These are phyloP conservation scores for Lasiodiplodia citricola DNA, from an alignment of 2,329 filamentous ascomycete species.

Conservation along the genomic window DNA sequence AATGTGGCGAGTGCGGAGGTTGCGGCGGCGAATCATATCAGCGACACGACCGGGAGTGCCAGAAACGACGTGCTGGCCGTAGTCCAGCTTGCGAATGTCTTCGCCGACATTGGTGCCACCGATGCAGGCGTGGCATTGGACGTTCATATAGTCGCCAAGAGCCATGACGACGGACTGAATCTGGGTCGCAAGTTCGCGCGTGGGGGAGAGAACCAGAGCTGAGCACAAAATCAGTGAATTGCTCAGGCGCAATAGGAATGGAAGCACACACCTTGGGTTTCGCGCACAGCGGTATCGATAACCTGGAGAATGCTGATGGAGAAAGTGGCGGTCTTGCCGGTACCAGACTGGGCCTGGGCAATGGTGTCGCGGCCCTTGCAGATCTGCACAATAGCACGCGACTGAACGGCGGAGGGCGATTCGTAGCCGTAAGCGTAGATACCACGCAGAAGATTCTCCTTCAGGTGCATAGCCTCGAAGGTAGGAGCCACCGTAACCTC, in stretches of 20 bases:
- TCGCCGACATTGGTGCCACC: conserved; percentile 97
- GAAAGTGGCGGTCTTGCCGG: conserved; percentile 95
- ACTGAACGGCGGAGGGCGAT: conserved; percentile 96
- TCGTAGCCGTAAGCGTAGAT: conserved; percentile 99
- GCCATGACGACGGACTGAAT: conserved; percentile 99
- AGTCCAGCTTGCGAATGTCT: conserved; percentile 96
- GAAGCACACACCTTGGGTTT: conserved; percentile 70
- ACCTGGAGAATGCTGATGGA: conserved; percentile 96
- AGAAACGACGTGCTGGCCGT: conserved; percentile 96
- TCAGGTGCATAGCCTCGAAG: conserved; percentile 77
- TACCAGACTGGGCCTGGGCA: conserved; percentile 95
- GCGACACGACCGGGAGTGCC: conserved; percentile 95
- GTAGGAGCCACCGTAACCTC: conserved; percentile 95
- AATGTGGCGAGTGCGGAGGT: conserved; percentile 74
- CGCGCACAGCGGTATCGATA: conserved; percentile 89
- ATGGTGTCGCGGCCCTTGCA: conserved; percentile 99
- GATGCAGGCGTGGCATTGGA: conserved; percentile 98
- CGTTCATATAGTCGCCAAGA: conserved; percentile 99
- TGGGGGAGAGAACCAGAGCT: conserved; percentile 93
- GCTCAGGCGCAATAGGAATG: background rate
- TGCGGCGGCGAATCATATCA: conserved; percentile 79
- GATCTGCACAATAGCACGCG: conserved; percentile 96
- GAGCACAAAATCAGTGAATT: conserved; percentile 28
- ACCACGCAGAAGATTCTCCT: conserved; percentile 94
- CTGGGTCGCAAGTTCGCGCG: conserved; percentile 94